A percentile compares a stretch with the other conserved stretches of the same genome.
Conservation (phyloP, 345 rosid species). For the Arabis alpina region DNA sequence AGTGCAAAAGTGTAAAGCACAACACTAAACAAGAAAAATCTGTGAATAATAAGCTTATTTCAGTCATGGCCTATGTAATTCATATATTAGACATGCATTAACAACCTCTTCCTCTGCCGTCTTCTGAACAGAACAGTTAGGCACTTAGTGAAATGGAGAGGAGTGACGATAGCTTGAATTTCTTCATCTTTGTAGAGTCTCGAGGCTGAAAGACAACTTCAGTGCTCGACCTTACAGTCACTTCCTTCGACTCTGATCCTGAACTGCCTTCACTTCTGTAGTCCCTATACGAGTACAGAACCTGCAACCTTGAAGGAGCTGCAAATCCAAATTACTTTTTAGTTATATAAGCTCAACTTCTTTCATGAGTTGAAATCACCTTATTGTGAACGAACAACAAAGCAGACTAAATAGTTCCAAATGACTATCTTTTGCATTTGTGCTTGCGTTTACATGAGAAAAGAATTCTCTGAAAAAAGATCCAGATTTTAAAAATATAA, state of each 20-base stretch:
- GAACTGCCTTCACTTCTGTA: conserved; percentile 82
- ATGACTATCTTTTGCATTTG: neutral
- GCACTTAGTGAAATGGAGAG: conserved; percentile 76
- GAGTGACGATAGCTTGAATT: conserved; percentile 77
- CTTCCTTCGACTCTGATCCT: conserved; percentile 74
- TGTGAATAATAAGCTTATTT: neutral
- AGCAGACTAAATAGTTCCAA: neutral
- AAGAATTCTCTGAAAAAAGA: too few relatives aligned
- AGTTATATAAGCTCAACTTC: neutral
- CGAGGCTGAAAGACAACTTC: conserved; percentile 72
- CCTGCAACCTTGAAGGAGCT: conserved; percentile 82
- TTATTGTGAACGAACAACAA: neutral
- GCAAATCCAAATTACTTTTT: conserved; percentile 28
- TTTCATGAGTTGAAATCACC: neutral
- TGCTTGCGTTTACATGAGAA: too few relatives aligned
- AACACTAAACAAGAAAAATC: neutral
- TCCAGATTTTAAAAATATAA: neutral
- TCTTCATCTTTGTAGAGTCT: conserved; percentile 61
- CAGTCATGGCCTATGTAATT: neutral
- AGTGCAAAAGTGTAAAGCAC: neutral
- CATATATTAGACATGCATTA: neutral
- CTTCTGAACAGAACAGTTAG: conserved; percentile 34
- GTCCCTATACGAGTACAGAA: conserved; percentile 74
- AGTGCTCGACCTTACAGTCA: conserved; percentile 75
- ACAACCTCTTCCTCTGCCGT: conserved; percentile 12